A percentile compares a stretch with the other conserved stretches of the same genome.
Evolutionary conservation across 1,284 basidiomycete species (phyloP).

Genomic region (Mrakiaceae sp.): DNA sequence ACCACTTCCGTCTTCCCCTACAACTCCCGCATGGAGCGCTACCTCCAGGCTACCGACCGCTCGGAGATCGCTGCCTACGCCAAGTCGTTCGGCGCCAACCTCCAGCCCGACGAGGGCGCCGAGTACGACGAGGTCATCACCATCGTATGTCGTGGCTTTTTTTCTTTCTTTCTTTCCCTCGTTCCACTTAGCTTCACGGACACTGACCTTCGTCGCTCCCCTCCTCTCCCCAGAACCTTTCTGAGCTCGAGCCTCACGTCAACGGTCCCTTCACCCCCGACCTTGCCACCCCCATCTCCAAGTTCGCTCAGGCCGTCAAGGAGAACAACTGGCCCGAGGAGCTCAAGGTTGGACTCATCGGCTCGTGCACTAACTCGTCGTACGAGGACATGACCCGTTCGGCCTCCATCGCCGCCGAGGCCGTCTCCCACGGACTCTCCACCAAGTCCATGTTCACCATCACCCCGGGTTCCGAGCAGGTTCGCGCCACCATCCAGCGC

Average conservation of each 20-base stretch:
- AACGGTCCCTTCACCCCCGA: constrained; percentile 98
- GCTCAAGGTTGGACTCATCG: constrained; percentile 94
- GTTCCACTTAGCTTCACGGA: neutral
- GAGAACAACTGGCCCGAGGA: constrained; percentile 95
- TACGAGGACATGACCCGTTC: constrained; percentile 99
- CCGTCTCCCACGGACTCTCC: constrained; percentile 70
- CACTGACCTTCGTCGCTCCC: constrained; percentile 9
- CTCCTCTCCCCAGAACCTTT: constrained; percentile 55
- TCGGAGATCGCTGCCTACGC: constrained; percentile 82
- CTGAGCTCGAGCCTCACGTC: constrained; percentile 95
- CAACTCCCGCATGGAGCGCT: constrained; percentile 88
- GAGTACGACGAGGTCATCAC: constrained; percentile 94
- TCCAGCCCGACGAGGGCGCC: constrained; percentile 74
- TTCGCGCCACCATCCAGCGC: constrained; percentile 92
- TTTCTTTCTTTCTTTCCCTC: neutral
- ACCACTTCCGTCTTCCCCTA: constrained; percentile 98
- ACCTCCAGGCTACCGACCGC: constrained; percentile 89
- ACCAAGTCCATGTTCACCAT: constrained; percentile 93
- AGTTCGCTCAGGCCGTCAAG: constrained; percentile 84
- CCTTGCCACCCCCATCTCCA: constrained; percentile 89
- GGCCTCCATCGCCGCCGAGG: constrained; percentile 85
- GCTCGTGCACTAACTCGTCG: constrained; percentile 99
- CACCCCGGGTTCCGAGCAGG: constrained; percentile 96
- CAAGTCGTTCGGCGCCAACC: constrained; percentile 78
- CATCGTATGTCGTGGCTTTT: constrained; percentile 45